Base-by-base conservation (phyloP, 768 basidiomycete genomes). In the Exidia glandulosa region DNA sequence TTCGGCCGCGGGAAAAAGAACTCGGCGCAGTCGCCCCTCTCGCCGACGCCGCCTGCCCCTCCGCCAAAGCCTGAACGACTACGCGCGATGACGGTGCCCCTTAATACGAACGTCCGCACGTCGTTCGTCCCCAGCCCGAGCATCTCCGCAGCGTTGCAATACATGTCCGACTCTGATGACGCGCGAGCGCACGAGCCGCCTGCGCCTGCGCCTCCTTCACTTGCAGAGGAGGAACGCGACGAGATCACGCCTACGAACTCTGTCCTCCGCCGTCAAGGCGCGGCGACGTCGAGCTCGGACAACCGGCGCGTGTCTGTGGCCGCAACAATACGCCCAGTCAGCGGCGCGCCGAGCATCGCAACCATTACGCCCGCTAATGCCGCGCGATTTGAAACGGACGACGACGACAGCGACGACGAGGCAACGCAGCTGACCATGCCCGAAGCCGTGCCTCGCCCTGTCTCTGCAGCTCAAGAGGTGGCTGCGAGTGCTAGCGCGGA, bases 91-190 rank as follows among this genome's bases (percentile, higher is more conserved):
- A 54, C 50, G 12, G 41, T 45, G 41, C 41, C 41, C 19, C 41
- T 45, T 23, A 19, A 45, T 23, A 45, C 41, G 41, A 23, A 45
- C 41, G 19, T 45, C 12, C 6, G 41, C 41, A 13, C 50, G 27
- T 31, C 50, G 25, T 29, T 85, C 45, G 76, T 81, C 32, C 71
- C 82, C 45, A 83, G 79, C 66, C 79, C 84, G 1, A 81, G 75
- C 2, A 79, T 86, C 34, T 77, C 77, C 2, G 80, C 81, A 30
- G 82, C 86, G 19, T 73, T 86, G 52, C 77, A 78, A 56, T 83
- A 76, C 65, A 80, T 85, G 63, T 14, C 25, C 50, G 27, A 31
- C 50, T 23, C 27, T 14, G 30, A 54, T 25, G 30, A 12, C 16
- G 25, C 6, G 30, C 14, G 30, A 14, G 30, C 27, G 7, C 25